A percentile compares a stretch with the other conserved stretches of the same genome.
Conservation (phyloP, 1,139 yeast species). For the Taphrina wiesneri region DNA sequence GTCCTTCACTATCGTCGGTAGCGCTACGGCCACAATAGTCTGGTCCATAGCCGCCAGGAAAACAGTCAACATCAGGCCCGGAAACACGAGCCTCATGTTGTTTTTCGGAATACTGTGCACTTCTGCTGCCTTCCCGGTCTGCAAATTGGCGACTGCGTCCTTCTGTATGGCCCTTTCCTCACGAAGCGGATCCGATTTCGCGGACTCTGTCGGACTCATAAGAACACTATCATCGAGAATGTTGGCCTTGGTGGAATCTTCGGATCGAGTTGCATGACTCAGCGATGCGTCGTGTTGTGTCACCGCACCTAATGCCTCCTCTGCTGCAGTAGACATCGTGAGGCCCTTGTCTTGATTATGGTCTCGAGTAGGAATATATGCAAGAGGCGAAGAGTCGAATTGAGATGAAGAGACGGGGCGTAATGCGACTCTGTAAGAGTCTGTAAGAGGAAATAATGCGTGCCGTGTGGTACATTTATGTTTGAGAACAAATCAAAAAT, state of each 20-base stretch:
- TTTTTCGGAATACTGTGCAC: constrained; percentile 21
- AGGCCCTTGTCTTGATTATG: neutral
- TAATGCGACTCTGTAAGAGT: too few relatives aligned
- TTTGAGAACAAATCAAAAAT: too few relatives aligned
- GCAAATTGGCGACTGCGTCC: neutral
- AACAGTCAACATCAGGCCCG: constrained; percentile 51
- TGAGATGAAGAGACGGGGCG: too few relatives aligned
- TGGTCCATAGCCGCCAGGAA: constrained; percentile 68
- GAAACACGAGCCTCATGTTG: constrained; percentile 49
- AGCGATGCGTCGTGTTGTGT: neutral
- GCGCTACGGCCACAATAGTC: constrained; percentile 62
- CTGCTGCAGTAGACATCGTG: neutral
- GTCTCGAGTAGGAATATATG: too few relatives aligned
- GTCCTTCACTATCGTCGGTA: constrained; percentile 57
- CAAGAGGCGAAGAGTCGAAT: too few relatives aligned
- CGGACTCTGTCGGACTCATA: neutral
- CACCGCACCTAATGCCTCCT: neutral
- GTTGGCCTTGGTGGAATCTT: neutral
- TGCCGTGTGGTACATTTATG: too few relatives aligned
- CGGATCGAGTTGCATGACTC: neutral
- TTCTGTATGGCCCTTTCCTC: neutral
- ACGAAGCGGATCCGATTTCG: neutral
- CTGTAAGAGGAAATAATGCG: too few relatives aligned
- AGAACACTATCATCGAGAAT: neutral
- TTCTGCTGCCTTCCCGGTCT: neutral